phyloP scores from a whole-genome alignment of 306 rosid species.

The Begonia masoniana region DNA sequence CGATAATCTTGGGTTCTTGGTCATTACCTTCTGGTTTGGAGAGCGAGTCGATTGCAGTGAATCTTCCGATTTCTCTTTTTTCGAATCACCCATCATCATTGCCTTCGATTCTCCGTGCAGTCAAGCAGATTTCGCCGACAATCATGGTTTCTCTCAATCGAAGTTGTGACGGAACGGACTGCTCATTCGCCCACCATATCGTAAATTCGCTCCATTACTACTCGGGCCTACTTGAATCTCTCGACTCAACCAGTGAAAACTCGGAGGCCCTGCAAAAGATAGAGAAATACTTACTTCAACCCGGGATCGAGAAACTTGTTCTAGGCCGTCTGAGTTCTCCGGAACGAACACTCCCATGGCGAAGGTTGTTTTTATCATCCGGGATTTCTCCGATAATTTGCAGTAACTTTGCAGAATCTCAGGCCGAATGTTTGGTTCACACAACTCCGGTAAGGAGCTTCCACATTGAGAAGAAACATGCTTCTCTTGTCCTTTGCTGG shows the following conservation, averaged over 20 bases:
- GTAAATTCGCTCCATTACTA: conserved; percentile 29
- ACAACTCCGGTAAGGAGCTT: conserved; percentile 29
- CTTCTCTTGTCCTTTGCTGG: conserved; percentile 33
- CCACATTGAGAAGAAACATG: conserved; percentile 32
- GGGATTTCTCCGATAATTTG: conserved; percentile 24
- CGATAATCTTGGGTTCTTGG: conserved; percentile 16
- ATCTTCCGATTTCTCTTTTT: conserved; percentile 26
- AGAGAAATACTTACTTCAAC: conserved; percentile 32
- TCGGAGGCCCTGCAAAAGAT: conserved; percentile 27
- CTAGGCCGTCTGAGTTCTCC: conserved; percentile 25
- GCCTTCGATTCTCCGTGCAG: conserved; percentile 23
- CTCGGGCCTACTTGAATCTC: conserved; percentile 26
- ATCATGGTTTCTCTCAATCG: conserved; percentile 29
- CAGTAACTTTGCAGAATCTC: conserved; percentile 36
- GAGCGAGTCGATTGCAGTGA: conserved; percentile 25
- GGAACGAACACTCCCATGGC: conserved; percentile 25
- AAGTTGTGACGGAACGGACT: conserved; percentile 30
- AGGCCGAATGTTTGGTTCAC: conserved; percentile 37
- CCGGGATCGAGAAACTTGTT: conserved; percentile 25
- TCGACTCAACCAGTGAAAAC: conserved; percentile 22
- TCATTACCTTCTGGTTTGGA: conserved; percentile 19
- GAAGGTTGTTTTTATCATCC: conserved; percentile 16
- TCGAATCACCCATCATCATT: conserved; percentile 24
- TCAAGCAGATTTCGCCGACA: conserved; percentile 32
- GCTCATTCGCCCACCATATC: conserved; percentile 32